Evolutionary conservation across 805 yeast species (phyloP), one percentile per base, ranked within the genome.

Genomic region (Saccharomycopsis vini): DNA sequence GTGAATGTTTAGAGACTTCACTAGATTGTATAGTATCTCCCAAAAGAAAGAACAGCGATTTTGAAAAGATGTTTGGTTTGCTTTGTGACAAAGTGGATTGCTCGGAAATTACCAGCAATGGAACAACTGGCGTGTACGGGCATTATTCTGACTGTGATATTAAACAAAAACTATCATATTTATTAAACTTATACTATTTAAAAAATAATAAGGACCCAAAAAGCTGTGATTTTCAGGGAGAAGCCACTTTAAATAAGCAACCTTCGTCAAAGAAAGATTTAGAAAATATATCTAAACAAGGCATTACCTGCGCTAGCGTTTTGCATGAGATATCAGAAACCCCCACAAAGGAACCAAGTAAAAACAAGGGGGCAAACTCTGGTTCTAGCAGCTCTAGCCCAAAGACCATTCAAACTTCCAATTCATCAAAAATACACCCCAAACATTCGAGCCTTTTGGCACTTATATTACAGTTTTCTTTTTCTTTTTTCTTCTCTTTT

Each of bases 91-190:
- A 59, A 30, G 63, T 73, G 45, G 74, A 72, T 56, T 85, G 95
- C 64, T 59, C 66, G 22, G 87, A 71, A 23, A 81, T 84, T 52
- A 57, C 62, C 42, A 70, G 70, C 39, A 72, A 83, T 64, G 89
- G 82, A 52, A 62, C 72, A 32, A 56, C 62, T 28, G 95, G 95
- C 46, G 56, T 53, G 3, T 85, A 83, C 59, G 95, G 95, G 54
- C 71, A 75, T n/a, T 73, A 64, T 62, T 79, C 88, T 2, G 81
- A 67, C 73, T 86, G 95, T 63, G 68, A 75, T 35, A 69, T 81
- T 51, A 73, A 77, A 66, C 82, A 79, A 43, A 77, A 81, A 66
- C 70, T 85, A 54, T 74, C 81, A 44, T 84, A 62, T 63, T 62
- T 82, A 46, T 63, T 85, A 61, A 79, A 83, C 68, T 61, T 62